Base-by-base conservation (phyloP, 306 rosid genomes). In the Gastrolobium bilobum region DNA sequence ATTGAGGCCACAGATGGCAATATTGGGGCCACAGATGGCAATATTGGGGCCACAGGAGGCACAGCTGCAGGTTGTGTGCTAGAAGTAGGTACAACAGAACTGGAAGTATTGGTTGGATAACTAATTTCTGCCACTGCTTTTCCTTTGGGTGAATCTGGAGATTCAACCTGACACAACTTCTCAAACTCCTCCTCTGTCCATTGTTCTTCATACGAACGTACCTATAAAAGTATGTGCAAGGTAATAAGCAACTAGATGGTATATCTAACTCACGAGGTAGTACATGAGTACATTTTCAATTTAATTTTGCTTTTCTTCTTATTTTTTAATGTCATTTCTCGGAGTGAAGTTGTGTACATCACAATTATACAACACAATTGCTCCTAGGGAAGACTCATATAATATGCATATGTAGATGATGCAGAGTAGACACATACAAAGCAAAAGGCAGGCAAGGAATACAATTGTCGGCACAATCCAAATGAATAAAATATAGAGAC, bases 181-280 rank as follows among this genome's bases (percentile, higher is more conserved):
- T 96, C 99, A 82, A 96, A 96, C 82, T 96, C 99, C 81, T 96
- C 99, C 79, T 96, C 99, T 42, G 99, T 96, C 98, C 94, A 96
- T 84, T 96, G 98, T 84, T 96, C 99, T 87, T 96, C 99, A 75
- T 96, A 96, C 37, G 97, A 91, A 72, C 98, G 98, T 73, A 96
- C 98, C 99, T 96, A 68, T 70, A 71, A 73, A 83, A 58, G 38
- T 44, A 57, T n/a, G 14, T 61, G 39, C 58, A 71, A 42, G 30
- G 47, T 42, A 14, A 14, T 34, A 44, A 50, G 81, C 66, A 56
- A 83, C 43, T 44, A 58, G 44, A 63, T 66, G 57, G 14, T 51
- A 75, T 40, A 64, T 47, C 44, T 10, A 44, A 47, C 78, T 66
- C 46, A 62, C 26, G 4, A 59, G 4, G 69, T 38, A 51, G 48